These are phyloP conservation scores for Epichloe glyceriae DNA, from an alignment of 2,329 filamentous ascomycete species.

Conservation along the genomic window DNA sequence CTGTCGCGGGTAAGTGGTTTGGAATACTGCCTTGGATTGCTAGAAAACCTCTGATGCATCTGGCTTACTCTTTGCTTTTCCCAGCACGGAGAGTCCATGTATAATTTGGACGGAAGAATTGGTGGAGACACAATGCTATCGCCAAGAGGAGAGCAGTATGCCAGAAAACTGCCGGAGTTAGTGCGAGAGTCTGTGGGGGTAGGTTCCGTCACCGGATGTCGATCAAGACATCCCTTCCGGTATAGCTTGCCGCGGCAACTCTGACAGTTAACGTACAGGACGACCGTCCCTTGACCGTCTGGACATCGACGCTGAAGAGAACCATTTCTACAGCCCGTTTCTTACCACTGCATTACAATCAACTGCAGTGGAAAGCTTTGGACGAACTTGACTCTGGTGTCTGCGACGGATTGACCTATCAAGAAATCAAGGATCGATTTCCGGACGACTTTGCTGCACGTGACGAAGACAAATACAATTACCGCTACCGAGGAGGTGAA, in stretches of 20 bases:
- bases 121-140: conserved; percentile 86
- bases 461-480: conserved; percentile 99
- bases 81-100: conserved; percentile 87
- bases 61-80: not conserved
- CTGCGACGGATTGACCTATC: conserved; percentile 92
- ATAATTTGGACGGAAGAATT: conserved; percentile 81
- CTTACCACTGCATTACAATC: conserved; percentile 71
- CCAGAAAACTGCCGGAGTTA: conserved; percentile 69
- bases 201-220: conserved; percentile 21
- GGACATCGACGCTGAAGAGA: conserved; percentile 54
- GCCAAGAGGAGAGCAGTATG: conserved; percentile 75
- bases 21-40: not conserved
- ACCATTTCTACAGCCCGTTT: conserved; percentile 86
- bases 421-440: conserved; percentile 80
- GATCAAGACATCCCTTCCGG: not conserved
- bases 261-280: conserved; percentile 26
- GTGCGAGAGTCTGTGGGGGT: conserved; percentile 79
- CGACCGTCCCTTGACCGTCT: conserved; percentile 47
- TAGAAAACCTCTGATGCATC: not conserved
- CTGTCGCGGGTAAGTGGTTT: conserved; percentile 61
- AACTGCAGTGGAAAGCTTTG: conserved; percentile 95
- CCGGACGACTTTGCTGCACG: conserved; percentile 92
- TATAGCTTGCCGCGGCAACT: not conserved
- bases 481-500: conserved; percentile 93
- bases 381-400: conserved; percentile 95